Conservation (phyloP, 345 rosid genomes). For the Carallia pectinifolia region DNA sequence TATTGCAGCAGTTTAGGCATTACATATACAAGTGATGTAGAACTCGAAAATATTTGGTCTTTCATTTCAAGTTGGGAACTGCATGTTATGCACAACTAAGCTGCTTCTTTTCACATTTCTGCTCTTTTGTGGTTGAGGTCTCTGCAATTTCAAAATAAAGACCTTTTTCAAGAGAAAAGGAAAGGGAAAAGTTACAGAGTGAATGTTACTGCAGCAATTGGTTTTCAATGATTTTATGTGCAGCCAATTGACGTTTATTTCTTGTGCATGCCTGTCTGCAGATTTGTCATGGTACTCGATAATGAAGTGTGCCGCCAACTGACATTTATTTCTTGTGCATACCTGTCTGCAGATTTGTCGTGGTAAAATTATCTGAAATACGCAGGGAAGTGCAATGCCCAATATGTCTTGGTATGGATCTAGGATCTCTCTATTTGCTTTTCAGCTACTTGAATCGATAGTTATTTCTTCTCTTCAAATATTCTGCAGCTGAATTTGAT, state of each 20-base stretch:
- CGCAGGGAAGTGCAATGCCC: conserved; percentile 81
- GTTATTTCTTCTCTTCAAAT: conserved; percentile 1
- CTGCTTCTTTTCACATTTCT: neutral
- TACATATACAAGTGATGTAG: too few species aligned
- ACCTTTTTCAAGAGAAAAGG: neutral
- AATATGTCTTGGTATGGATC: conserved; percentile 60
- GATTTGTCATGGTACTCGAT: conserved; percentile 27
- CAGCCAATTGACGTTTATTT: neutral
- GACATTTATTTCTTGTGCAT: neutral
- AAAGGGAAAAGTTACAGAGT: neutral
- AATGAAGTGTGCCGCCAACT: conserved; percentile 7
- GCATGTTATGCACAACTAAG: neutral
- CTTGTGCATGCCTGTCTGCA: conserved; percentile 24
- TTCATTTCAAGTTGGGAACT: neutral
- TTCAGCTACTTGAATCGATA: neutral
- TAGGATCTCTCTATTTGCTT: conserved; percentile 6
- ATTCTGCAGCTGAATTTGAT: conserved; percentile 2
- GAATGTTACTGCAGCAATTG: neutral
- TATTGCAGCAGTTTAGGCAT: too few species aligned
- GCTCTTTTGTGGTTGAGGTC: neutral
- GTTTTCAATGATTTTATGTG: conserved; percentile 11
- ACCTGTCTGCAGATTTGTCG: conserved; percentile 40
- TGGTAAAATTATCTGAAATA: conserved; percentile 53
- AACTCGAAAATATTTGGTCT: neutral
- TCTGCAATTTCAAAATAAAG: neutral